phyloP scores from a whole-genome alignment of 1,284 basidiomycete genomes.

The Tylopilus sp. region DNA sequence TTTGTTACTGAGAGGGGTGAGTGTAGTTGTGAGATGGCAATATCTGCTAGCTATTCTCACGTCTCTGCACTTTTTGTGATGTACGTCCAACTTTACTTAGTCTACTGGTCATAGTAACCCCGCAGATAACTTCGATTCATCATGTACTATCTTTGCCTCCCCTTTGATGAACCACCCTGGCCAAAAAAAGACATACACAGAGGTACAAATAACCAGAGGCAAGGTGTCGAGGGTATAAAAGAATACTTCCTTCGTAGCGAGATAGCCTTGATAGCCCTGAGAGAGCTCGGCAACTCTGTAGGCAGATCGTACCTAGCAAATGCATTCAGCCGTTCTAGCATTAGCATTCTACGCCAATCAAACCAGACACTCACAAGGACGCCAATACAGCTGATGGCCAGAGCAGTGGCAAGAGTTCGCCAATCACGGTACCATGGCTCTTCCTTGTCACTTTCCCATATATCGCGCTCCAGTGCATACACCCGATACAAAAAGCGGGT shows the following conservation, averaged over 20 bases:
- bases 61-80: no score
- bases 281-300: conserved; percentile 68
- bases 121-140: background rate
- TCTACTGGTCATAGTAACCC: background rate
- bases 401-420: conserved; percentile 51
- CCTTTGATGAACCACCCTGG: conserved; percentile 49
- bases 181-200: conserved; percentile 55
- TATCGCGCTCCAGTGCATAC: conserved; percentile 40
- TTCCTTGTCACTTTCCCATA: conserved; percentile 41
- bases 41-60: no score
- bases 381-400: conserved; percentile 59
- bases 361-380: conserved; percentile 49
- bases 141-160: background rate
- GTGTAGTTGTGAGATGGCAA: no score
- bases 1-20: no score
- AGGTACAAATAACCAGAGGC: conserved; percentile 58
- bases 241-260: conserved; percentile 56
- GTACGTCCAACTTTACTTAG: background rate
- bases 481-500: conserved; percentile 55
- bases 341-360: no score
- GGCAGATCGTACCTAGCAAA: conserved; percentile 54
- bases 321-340: background rate
- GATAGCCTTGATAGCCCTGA: conserved; percentile 57
- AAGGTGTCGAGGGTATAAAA: conserved; percentile 69
- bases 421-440: conserved; percentile 52